Percentiles rank a stretch among this genome's conserved stretches.
Evolutionary conservation across 2,329 filamentous ascomycete species (phyloP).

Genomic region (Raffaelea albimanens): DNA sequence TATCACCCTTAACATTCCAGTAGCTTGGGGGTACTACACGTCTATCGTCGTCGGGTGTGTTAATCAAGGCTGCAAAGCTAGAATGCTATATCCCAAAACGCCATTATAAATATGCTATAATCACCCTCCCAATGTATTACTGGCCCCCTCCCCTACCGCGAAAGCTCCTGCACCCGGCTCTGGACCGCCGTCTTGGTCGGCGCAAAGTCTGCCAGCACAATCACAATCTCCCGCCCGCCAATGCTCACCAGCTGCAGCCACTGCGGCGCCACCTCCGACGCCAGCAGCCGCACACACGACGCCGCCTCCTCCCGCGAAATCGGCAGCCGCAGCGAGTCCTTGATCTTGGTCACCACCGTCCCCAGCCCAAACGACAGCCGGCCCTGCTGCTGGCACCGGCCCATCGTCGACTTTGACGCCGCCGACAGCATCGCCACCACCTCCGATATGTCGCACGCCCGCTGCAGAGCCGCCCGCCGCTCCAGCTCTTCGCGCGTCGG

Average conservation of each 20-base stretch:
- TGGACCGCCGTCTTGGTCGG: constrained; percentile 24
- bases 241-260: constrained; percentile 45
- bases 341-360: constrained; percentile 53
- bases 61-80: no score
- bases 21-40: no score
- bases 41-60: no score
- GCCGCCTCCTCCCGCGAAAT: constrained; percentile 43
- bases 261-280: constrained; percentile 44
- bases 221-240: constrained; percentile 45
- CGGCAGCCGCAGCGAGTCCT: constrained; percentile 54
- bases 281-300: constrained; percentile 40
- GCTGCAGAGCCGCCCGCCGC: constrained; percentile 55
- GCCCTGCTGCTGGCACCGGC: constrained; percentile 32
- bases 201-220: constrained; percentile 35
- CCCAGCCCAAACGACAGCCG: constrained; percentile 58
- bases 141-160: no score
- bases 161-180: constrained; percentile 17
- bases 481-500: constrained; percentile 35
- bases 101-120: no score
- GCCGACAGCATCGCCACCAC: constrained; percentile 58
- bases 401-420: constrained; percentile 27
- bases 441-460: constrained; percentile 57
- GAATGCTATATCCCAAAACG: no score
- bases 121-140: no score
- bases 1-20: no score